Evolutionary conservation across 306 rosid species (phyloP).

Genomic region (Prunus padus): DNA sequence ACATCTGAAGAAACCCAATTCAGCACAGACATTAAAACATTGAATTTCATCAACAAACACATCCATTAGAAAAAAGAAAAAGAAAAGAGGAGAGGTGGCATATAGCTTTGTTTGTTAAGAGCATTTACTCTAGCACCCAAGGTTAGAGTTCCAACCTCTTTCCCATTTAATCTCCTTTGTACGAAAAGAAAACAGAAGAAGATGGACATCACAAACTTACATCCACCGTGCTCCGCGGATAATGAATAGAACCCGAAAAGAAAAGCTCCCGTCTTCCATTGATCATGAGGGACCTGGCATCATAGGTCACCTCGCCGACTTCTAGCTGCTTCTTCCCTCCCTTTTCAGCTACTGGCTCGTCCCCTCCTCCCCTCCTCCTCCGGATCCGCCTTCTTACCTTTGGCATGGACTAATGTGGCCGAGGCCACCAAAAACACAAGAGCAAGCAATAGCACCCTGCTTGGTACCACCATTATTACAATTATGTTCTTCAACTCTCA

Average conservation of each 20-base stretch:
- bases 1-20: conserved; percentile 46
- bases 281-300: conserved; percentile 54
- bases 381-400: neutral
- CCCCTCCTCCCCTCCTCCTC: neutral
- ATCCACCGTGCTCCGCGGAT: conserved; percentile 72
- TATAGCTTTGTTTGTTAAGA: neutral
- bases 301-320: conserved; percentile 48
- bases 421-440: conserved; percentile 4
- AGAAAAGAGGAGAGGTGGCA: neutral
- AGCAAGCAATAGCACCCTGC: neutral
- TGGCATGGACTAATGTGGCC: neutral
- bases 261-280: conserved; percentile 68
- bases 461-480: conserved; percentile 2
- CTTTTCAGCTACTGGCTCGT: neutral
- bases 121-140: neutral
- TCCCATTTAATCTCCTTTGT: neutral
- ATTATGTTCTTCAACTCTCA: neutral
- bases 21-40: neutral
- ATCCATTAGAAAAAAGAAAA: neutral
- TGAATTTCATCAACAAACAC: neutral
- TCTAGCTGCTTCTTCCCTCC: neutral
- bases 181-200: neutral
- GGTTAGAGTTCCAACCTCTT: neutral
- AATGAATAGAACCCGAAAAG: conserved; percentile 85
- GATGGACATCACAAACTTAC: conserved; percentile 25